phyloP scores from a whole-genome alignment of 148 eudicot genomes.

The Rhododendron molle region DNA sequence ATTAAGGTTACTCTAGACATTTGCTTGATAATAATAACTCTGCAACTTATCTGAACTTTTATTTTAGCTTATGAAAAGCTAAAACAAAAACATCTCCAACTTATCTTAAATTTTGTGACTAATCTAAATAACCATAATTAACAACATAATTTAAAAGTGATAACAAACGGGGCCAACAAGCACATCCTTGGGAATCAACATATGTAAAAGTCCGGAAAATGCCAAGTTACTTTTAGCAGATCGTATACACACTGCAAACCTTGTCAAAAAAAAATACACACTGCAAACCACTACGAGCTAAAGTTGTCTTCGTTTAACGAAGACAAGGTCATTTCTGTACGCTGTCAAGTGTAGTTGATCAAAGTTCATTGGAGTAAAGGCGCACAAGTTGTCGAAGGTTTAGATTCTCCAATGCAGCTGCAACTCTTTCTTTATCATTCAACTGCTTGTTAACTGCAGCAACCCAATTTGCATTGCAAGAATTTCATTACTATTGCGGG shows the following conservation, averaged over 20 bases:
- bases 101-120: too few relatives aligned
- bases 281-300: neutral
- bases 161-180: neutral
- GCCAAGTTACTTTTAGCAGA: neutral
- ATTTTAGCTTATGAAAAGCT: too few relatives aligned
- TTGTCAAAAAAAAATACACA: too few relatives aligned
- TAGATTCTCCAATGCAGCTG: slow-evolving; percentile 81
- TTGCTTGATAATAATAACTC: too few relatives aligned
- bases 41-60: too few relatives aligned
- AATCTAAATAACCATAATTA: too few relatives aligned
- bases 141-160: too few relatives aligned
- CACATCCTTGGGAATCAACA: neutral
- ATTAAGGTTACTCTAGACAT: too few relatives aligned
- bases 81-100: too few relatives aligned
- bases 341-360: slow-evolving; percentile 17
- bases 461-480: neutral
- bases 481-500: neutral
- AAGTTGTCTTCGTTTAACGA: neutral
- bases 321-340: slow-evolving; percentile 7
- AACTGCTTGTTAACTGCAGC: slow-evolving; percentile 83
- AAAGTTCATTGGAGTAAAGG: slow-evolving; percentile 58
- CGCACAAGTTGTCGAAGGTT: slow-evolving; percentile 84
- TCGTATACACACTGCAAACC: neutral
- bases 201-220: neutral
- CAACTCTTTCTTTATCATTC: slow-evolving; percentile 91